phyloP scores from a whole-genome alignment of 2,329 filamentous ascomycete genomes.

The Corynespora cassiicola region DNA sequence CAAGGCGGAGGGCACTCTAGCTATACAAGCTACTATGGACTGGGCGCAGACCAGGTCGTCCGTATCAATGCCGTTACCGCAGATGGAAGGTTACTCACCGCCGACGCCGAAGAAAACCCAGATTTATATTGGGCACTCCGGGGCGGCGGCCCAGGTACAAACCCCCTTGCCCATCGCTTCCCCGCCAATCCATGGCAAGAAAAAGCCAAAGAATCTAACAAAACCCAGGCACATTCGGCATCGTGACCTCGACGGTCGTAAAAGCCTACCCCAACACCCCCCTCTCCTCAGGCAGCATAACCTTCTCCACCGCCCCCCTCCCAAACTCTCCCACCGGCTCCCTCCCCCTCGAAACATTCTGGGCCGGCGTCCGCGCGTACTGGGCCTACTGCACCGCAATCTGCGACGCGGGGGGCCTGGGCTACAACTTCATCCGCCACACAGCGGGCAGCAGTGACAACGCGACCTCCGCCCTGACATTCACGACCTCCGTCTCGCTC shows the following conservation, averaged over 20 bases:
- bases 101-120: conserved; percentile 17
- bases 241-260: conserved; percentile 31
- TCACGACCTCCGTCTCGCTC: conserved; percentile 25
- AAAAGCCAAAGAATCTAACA: too few species aligned
- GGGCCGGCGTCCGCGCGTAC: conserved; percentile 30
- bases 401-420: conserved; percentile 28
- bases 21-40: conserved; percentile 51
- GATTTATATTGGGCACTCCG: conserved; percentile 36
- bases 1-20: conserved; percentile 60
- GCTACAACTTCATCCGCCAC: conserved; percentile 36
- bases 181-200: too few species aligned
- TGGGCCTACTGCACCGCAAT: conserved; percentile 20
- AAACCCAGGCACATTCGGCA: conserved; percentile 34
- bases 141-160: conserved; percentile 35
- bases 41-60: conserved; percentile 31
- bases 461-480: conserved; percentile 27
- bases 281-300: conserved; percentile 18
- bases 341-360: conserved; percentile 28
- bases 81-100: conserved; percentile 25
- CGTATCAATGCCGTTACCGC: conserved; percentile 24
- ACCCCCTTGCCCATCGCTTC: not conserved
- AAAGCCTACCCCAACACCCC: conserved; percentile 42
- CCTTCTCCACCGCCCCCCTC: conserved; percentile 24
- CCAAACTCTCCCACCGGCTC: conserved; percentile 10
- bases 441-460: conserved; percentile 8